These are phyloP conservation scores for Ploettnerulaceae sp. DNA, from an alignment of 2,329 filamentous ascomycete species.

Conservation along the genomic window DNA sequence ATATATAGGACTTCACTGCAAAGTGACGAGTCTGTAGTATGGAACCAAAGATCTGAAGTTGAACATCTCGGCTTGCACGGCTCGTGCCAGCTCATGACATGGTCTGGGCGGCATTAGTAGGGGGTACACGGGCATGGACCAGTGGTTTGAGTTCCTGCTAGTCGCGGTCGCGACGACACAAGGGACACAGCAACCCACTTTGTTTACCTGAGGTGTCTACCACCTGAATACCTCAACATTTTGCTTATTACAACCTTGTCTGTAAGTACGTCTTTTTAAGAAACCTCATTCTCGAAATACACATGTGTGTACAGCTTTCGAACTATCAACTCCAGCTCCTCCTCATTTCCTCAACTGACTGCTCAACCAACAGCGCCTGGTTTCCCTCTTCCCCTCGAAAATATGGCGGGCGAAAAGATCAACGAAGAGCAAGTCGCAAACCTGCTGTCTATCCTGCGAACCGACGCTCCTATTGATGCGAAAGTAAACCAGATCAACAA, in stretches of 20 bases:
- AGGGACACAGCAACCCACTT: neutral
- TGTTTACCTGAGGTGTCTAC: too few species aligned
- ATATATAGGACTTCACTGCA: too few species aligned
- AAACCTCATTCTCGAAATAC: neutral
- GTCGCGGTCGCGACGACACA: neutral
- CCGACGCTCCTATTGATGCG: conserved; percentile 62
- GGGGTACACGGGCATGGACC: too few species aligned
- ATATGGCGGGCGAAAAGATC: conserved; percentile 50
- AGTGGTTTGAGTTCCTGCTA: too few species aligned
- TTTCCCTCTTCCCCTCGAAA: conserved; percentile 7
- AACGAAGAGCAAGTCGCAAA: conserved; percentile 54
- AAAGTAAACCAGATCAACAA: conserved; percentile 68
- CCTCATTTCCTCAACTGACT: neutral
- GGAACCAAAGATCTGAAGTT: neutral
- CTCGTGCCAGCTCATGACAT: too few species aligned
- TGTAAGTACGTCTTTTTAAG: conserved; percentile 2
- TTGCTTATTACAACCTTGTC: too few species aligned
- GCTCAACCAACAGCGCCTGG: neutral
- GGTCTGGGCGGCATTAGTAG: too few species aligned
- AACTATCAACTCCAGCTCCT: neutral
- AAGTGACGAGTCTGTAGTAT: too few species aligned
- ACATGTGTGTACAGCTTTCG: neutral
- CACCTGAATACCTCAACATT: too few species aligned
- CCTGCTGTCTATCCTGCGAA: conserved; percentile 48
- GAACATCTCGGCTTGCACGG: too few species aligned